Percentiles rank a stretch among this genome's conserved stretches.
phyloP scores from a whole-genome alignment of 176 grass and related monocot genomes.

The Guadua angustifolia region DNA sequence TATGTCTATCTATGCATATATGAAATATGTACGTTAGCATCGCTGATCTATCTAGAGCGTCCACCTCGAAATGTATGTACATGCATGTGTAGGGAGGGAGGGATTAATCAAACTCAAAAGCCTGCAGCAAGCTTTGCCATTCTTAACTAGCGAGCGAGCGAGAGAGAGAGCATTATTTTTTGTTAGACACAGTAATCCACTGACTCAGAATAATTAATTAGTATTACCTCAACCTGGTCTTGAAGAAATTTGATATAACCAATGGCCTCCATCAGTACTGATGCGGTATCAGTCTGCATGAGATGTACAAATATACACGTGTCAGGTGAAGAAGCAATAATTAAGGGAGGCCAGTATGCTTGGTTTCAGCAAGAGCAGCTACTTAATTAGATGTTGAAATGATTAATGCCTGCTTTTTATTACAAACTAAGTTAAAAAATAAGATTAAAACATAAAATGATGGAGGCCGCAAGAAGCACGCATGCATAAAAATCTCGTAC shows the following conservation, averaged over 20 bases:
- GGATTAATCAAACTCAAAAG: not conserved
- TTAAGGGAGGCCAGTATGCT: too few species aligned
- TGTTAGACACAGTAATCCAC: not conserved
- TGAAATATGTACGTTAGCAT: not conserved
- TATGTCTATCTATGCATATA: not conserved
- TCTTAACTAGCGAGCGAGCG: not conserved
- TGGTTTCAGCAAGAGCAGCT: not conserved
- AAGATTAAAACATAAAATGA: not conserved
- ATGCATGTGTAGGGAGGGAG: not conserved
- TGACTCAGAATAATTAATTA: not conserved
- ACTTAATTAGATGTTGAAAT: not conserved
- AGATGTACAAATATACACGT: not conserved
- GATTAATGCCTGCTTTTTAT: not conserved
- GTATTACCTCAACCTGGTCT: conserved; percentile 87
- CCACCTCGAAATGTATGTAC: not conserved
- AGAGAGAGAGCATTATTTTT: not conserved
- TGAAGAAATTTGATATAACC: conserved; percentile 96
- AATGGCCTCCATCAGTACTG: conserved; percentile 96
- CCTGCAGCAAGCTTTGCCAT: not conserved
- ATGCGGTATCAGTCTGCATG: conserved; percentile 90
- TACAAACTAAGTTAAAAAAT: not conserved
- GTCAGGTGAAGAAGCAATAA: not conserved
- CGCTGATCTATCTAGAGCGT: not conserved
- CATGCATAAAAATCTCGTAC: not conserved
- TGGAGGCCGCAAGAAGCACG: not conserved